Evolutionary conservation across 352 stramenopile genomes (phyloP).

Genomic region (Pythium rhizo-oryzae): DNA sequence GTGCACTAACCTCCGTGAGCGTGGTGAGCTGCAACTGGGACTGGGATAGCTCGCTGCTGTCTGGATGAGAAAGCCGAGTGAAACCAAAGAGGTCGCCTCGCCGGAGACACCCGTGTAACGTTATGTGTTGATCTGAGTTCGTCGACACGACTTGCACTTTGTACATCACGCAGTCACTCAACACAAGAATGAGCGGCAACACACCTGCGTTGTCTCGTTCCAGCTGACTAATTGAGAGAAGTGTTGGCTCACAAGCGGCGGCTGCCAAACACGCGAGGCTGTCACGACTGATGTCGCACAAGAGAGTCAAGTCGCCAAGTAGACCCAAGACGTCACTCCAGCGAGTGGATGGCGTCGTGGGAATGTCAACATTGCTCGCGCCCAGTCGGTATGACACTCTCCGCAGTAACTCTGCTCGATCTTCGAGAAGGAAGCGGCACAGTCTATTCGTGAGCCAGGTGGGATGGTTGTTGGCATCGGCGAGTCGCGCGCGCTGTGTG

Average conservation of each 20-base stretch:
- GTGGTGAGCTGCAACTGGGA: not conserved
- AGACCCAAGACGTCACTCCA: constrained; percentile 8
- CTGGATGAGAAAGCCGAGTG: not conserved
- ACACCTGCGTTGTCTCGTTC: not conserved
- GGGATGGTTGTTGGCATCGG: not conserved
- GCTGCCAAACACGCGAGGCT: constrained; percentile 19
- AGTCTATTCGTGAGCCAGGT: constrained; percentile 7
- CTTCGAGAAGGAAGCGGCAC: constrained; percentile 22
- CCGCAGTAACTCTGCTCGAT: constrained; percentile 24
- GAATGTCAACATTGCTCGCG: not conserved
- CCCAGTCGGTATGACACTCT: constrained; percentile 1
- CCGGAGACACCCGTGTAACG: not conserved
- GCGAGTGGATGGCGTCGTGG: not conserved
- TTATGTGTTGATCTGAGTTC: not conserved
- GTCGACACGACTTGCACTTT: not conserved
- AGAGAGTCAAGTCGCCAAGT: constrained; percentile 1
- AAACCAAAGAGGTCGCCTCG: not conserved
- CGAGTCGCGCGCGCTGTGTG: not conserved
- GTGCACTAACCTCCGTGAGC: not conserved
- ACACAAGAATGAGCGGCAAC: not conserved
- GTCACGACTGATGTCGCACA: constrained; percentile 17
- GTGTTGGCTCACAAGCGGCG: not conserved
- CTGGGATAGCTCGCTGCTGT: too few relatives aligned
- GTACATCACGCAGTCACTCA: not conserved
- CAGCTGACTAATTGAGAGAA: not conserved